Evolutionary conservation across 176 grass and related monocot species (phyloP).

Genomic region (Oryza australiensis): DNA sequence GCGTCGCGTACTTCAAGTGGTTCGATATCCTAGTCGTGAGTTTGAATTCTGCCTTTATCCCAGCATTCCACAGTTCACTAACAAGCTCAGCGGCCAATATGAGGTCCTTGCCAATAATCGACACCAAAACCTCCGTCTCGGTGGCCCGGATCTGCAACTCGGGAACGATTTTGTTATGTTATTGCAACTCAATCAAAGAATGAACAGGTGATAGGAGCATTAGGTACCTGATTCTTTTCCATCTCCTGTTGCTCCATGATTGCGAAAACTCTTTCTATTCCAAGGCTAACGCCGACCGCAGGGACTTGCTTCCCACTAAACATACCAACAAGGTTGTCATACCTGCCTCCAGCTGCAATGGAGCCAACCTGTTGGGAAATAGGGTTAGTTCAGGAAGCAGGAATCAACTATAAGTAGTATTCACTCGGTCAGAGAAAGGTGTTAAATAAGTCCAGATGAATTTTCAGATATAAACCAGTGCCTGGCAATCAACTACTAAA

Average conservation of each 20-base stretch:
- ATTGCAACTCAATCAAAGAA: background rate
- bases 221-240: conserved; percentile 74
- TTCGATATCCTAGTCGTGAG: conserved; percentile 68
- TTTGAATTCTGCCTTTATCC: conserved; percentile 91
- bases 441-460: background rate
- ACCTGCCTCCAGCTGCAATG: conserved; percentile 90
- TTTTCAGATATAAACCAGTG: background rate
- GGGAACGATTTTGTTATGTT: background rate
- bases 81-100: conserved; percentile 65
- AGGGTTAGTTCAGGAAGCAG: conserved; percentile 34
- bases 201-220: background rate
- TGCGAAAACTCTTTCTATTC: conserved; percentile 94
- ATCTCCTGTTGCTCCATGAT: conserved; percentile 94
- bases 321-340: conserved; percentile 94
- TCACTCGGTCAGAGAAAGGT: background rate
- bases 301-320: conserved; percentile 93
- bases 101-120: conserved; percentile 84
- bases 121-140: conserved; percentile 86
- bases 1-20: conserved; percentile 63
- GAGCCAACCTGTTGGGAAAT: conserved; percentile 71
- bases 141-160: conserved; percentile 66
- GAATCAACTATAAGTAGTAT: background rate
- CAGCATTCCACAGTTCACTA: conserved; percentile 76
- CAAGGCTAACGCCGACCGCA: conserved; percentile 94
- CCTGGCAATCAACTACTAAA: background rate